Evolutionary conservation across 306 rosid species (phyloP).

Genomic region (Senna siamea): DNA sequence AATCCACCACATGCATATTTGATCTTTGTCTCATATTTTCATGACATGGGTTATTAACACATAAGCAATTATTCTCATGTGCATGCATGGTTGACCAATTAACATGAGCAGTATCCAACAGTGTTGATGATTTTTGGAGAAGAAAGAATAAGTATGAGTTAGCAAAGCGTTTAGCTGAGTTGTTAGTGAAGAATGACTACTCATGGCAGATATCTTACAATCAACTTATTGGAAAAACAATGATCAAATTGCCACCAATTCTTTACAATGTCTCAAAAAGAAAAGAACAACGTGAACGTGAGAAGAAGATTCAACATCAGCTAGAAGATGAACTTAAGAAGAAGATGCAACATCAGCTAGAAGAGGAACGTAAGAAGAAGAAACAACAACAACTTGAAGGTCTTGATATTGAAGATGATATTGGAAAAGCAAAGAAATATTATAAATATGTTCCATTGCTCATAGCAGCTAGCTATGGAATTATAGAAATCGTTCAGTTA

Average conservation of each 20-base stretch:
- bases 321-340: not conserved
- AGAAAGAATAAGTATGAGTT: not conserved
- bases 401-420: not conserved
- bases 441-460: constrained; percentile 32
- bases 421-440: not conserved
- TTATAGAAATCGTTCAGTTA: constrained; percentile 37
- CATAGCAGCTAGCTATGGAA: constrained; percentile 41
- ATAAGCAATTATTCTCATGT: too few relatives aligned
- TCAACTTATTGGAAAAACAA: rapidly evolving
- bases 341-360: too few relatives aligned
- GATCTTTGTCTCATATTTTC: too few relatives aligned
- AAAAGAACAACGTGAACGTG: not conserved
- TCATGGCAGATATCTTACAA: constrained; percentile 2
- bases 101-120: constrained; percentile 27
- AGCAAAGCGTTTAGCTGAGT: not conserved
- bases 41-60: too few relatives aligned
- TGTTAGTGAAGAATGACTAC: constrained; percentile 4
- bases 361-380: too few relatives aligned
- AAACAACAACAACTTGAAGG: not conserved
- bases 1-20: too few relatives aligned
- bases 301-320: not conserved
- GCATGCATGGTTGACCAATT: too few relatives aligned
- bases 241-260: not conserved
- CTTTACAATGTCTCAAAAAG: not conserved
- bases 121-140: not conserved